phyloP scores from a whole-genome alignment of 371 early-diverging fungal genomes.

The Zychaea mexicana region DNA sequence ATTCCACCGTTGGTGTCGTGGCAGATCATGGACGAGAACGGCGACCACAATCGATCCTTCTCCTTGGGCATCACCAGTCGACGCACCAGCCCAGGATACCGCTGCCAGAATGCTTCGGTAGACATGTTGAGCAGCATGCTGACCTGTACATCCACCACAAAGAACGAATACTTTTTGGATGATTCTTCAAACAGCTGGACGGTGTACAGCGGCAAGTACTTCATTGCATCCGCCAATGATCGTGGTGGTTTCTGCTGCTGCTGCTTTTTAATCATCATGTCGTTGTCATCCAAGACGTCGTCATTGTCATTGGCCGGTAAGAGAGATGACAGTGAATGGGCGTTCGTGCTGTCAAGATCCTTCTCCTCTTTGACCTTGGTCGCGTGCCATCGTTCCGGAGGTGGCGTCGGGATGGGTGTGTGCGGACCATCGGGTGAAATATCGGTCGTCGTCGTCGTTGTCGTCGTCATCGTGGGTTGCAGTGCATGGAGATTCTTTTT shows the following conservation, averaged over 20 bases:
- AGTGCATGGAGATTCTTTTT: slow-evolving; percentile 35
- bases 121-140: slow-evolving; percentile 59
- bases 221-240: slow-evolving; percentile 39
- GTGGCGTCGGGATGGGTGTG: slow-evolving; percentile 52
- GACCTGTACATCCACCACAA: slow-evolving; percentile 71
- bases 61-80: slow-evolving; percentile 54
- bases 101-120: slow-evolving; percentile 45
- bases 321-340: not conserved
- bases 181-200: slow-evolving; percentile 52
- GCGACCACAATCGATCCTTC: slow-evolving; percentile 75
- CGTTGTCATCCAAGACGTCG: slow-evolving; percentile 11
- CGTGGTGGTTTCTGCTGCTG: slow-evolving; percentile 13
- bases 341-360: slow-evolving; percentile 8
- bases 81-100: slow-evolving; percentile 63
- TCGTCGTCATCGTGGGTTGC: slow-evolving; percentile 18
- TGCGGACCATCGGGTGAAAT: slow-evolving; percentile 41
- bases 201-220: slow-evolving; percentile 69
- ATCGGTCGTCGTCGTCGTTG: slow-evolving; percentile 34
- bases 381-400: slow-evolving; percentile 42
- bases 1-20: slow-evolving; percentile 10
- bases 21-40: slow-evolving; percentile 66
- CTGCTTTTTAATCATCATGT: too few species aligned
- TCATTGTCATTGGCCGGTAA: not conserved
- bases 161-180: slow-evolving; percentile 39
- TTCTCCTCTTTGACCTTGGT: slow-evolving; percentile 37